Conservation (phyloP, 768 basidiomycete species). For the Suillus ampliporus region DNA sequence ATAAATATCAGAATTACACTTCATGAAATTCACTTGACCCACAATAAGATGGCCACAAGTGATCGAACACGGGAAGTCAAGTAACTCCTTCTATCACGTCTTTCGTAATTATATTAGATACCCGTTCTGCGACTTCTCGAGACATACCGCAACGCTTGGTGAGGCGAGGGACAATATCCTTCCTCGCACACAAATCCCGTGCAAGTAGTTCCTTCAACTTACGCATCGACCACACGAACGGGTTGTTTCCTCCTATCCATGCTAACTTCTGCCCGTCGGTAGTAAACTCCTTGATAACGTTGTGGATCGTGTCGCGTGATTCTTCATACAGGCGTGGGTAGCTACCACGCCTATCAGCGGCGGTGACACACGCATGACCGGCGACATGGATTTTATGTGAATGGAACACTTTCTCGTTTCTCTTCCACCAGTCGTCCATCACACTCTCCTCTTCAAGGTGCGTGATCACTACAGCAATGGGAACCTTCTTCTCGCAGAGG, state of each 20-base stretch:
- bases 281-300: slow-evolving; percentile 25
- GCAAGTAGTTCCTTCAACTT: slow-evolving; percentile 21
- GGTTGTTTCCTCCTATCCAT: slow-evolving; percentile 28
- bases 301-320: slow-evolving; percentile 34
- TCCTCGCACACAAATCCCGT: slow-evolving; percentile 26
- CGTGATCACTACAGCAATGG: slow-evolving; percentile 45
- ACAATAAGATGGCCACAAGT: no score
- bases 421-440: slow-evolving; percentile 46
- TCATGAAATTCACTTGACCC: no score
- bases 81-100: no score
- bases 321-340: slow-evolving; percentile 20
- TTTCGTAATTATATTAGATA: slow-evolving; percentile 4
- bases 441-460: slow-evolving; percentile 37
- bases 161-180: slow-evolving; percentile 28
- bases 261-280: slow-evolving; percentile 29
- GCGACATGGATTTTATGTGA: slow-evolving; percentile 31
- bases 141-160: slow-evolving; percentile 32
- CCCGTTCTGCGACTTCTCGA: slow-evolving; percentile 28
- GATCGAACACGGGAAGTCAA: no score
- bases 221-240: slow-evolving; percentile 21
- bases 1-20: no score
- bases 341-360: slow-evolving; percentile 26
- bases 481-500: slow-evolving; percentile 44
- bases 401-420: slow-evolving; percentile 39
- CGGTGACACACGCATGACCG: slow-evolving; percentile 49